phyloP scores from a whole-genome alignment of 2,329 filamentous ascomycete genomes.

The Aureobasidium mangrovei region DNA sequence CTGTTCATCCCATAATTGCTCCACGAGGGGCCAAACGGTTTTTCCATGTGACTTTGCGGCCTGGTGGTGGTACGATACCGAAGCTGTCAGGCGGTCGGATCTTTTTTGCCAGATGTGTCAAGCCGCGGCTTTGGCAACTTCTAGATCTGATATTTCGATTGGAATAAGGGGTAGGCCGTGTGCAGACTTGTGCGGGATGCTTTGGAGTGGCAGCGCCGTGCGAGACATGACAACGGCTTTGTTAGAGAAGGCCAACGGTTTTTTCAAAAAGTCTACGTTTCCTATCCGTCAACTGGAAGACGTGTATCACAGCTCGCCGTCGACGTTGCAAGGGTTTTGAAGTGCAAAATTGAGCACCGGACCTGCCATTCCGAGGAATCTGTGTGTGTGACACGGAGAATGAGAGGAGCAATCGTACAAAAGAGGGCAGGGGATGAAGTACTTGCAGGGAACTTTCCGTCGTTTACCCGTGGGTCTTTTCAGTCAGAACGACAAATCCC shows the following conservation, averaged over 20 bases:
- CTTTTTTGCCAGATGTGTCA: neutral
- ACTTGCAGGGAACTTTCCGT: too few species aligned
- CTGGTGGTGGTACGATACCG: neutral
- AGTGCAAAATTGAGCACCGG: too few species aligned
- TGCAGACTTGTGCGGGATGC: neutral
- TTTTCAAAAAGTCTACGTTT: neutral
- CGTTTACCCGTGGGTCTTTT: too few species aligned
- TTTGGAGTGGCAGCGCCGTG: neutral
- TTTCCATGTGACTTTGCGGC: neutral
- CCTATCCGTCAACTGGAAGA: too few species aligned
- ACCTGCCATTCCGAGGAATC: too few species aligned
- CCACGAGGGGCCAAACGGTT: neutral
- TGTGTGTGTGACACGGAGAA: too few species aligned
- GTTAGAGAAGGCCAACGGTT: neutral
- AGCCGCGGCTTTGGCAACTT: neutral
- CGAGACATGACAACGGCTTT: constrained; percentile 9
- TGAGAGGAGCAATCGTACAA: too few species aligned
- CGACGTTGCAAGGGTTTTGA: too few species aligned
- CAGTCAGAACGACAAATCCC: too few species aligned
- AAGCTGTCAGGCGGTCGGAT: neutral
- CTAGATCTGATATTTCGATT: neutral
- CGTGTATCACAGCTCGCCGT: too few species aligned
- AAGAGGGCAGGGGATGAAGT: too few species aligned
- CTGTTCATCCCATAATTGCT: neutral
- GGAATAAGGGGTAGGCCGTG: neutral